Percentiles rank a stretch among this genome's conserved stretches.
These are phyloP conservation scores for Pseudocercospora eumusae DNA, from an alignment of 2,329 filamentous ascomycete species.

Conservation along the genomic window DNA sequence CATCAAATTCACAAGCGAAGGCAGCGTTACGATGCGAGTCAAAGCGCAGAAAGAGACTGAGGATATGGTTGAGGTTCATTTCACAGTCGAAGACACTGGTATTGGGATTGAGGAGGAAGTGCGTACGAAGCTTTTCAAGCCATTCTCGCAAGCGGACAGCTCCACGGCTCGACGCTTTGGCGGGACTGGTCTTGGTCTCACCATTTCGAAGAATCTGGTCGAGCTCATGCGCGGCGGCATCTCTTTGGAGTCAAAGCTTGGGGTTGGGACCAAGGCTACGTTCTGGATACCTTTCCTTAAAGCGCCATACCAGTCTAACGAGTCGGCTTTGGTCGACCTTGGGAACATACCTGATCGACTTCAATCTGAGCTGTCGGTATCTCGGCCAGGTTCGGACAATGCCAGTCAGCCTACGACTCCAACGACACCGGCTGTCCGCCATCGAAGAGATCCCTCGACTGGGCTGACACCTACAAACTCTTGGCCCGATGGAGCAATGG, in stretches of 20 bases:
- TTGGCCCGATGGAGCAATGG: conserved; percentile 43
- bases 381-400: conserved; percentile 65
- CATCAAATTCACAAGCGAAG: conserved; percentile 72
- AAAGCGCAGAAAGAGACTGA: conserved; percentile 63
- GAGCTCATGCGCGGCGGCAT: conserved; percentile 80
- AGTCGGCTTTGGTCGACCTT: conserved; percentile 60
- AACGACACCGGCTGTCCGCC: conserved; percentile 26
- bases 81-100: conserved; percentile 74
- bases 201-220: conserved; percentile 78
- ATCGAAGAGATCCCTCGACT: conserved; percentile 27
- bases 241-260: conserved; percentile 65
- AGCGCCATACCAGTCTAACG: conserved; percentile 54
- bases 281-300: conserved; percentile 79
- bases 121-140: conserved; percentile 70
- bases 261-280: conserved; percentile 69
- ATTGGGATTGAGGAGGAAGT: conserved; percentile 81
- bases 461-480: conserved; percentile 24
- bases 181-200: conserved; percentile 74
- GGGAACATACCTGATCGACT: conserved; percentile 67
- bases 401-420: conserved; percentile 49
- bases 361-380: conserved; percentile 59
- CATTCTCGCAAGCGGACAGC: conserved; percentile 79
- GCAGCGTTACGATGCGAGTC: conserved; percentile 67
- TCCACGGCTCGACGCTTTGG: conserved; percentile 78
- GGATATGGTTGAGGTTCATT: conserved; percentile 67